These are phyloP conservation scores for Parastagonospora nodorum DNA, from an alignment of 2,329 filamentous ascomycete species.

Conservation along the genomic window DNA sequence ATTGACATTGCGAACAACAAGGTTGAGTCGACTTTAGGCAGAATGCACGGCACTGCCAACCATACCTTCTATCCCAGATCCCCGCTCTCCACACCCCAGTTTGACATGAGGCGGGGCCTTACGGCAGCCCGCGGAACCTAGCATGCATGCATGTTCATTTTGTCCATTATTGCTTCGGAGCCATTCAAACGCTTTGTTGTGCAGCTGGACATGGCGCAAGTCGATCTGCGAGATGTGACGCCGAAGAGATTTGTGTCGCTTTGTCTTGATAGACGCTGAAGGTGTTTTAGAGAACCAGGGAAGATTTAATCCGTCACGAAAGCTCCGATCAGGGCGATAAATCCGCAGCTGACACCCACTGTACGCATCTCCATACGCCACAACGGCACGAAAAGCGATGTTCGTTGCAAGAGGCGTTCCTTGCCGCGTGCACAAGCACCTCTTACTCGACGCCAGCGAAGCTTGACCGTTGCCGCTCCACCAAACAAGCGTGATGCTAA, in stretches of 20 bases:
- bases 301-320: neutral
- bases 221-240: neutral
- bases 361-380: conserved; percentile 1
- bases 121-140: conserved; percentile 2
- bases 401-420: neutral
- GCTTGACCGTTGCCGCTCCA: conserved; percentile 4
- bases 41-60: conserved; percentile 6
- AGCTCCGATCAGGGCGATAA: neutral
- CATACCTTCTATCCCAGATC: neutral
- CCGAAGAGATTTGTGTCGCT: too few relatives aligned
- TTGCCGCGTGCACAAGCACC: conserved; percentile 1
- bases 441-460: neutral
- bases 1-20: neutral
- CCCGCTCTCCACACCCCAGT: conserved; percentile 3
- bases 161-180: neutral
- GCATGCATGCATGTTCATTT: conserved; percentile 5
- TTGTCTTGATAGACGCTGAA: too few relatives aligned
- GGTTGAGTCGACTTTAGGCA: conserved; percentile 8
- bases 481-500: conserved; percentile 10
- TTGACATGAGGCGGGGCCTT: conserved; percentile 7
- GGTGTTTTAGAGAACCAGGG: neutral
- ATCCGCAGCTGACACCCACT: neutral
- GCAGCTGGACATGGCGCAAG: neutral
- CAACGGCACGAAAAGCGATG: neutral
- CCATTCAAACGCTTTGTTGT: neutral